Base-by-base conservation (phyloP, 1,284 basidiomycete genomes). In the Austroboletus niveus region DNA sequence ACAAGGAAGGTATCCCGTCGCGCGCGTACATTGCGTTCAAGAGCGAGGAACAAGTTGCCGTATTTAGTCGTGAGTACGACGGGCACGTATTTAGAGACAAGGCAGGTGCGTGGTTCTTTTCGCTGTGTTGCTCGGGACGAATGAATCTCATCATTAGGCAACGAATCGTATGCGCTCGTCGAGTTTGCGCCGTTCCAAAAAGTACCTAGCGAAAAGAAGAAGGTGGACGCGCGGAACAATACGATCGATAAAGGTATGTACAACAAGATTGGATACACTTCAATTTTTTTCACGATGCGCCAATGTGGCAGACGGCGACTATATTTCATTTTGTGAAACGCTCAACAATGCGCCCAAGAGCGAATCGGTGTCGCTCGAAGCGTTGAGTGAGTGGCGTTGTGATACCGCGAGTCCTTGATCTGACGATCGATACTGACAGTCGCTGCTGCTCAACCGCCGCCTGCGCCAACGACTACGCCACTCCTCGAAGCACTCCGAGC, bases 181-280 rank as follows among this genome's bases (percentile, higher is more conserved):
- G 96, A 99, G 70, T 98, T 91, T 64, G 91, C 96, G 0, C 94
- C 94, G 0, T 92, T 87, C 57, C 94, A 95, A 68, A 97, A 93
- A 69, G 72, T 88, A 3, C 89, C 92, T 0, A 66, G 78, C 0
- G 85, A 87, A 56, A 86, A 86, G 69, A 82, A 80, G 68, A 94
- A 92, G 68, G 64, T 68, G 0, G 75, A 79, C 17, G 70, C 64
- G 36, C 65, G 76, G 36, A 64, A 60, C 48, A 64, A 65, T 5
- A 68, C 60, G 41, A 72, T 70, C 52, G 59, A 64, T 44, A 51
- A 62, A 60, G 64, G 65, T 55, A 32, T 27, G 44, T 12, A 9
- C 4, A 3, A n/a, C 20, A 24, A 40, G 20, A 14, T 7, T 8
- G 15, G 7, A 8, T 8, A n/a, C 6, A 3, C 6, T 42, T 42